Evolutionary conservation across 306 rosid species (phyloP).

Genomic region (Vicia faba): DNA sequence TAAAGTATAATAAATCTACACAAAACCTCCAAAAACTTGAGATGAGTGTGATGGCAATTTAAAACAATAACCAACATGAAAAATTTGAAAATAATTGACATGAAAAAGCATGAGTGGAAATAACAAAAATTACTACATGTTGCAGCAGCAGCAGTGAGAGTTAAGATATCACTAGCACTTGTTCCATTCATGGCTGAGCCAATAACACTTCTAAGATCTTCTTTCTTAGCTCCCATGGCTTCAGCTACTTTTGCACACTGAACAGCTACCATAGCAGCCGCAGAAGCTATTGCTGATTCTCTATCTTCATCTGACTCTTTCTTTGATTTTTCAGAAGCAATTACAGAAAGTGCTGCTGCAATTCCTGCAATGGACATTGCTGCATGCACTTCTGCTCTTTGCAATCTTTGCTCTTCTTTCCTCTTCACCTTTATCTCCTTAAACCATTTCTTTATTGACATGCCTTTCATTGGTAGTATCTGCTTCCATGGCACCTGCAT

Average conservation of each 20-base stretch:
- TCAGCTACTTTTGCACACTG: constrained; percentile 92
- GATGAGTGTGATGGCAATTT: too few species aligned
- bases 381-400: constrained; percentile 91
- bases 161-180: constrained; percentile 68
- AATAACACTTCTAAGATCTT: constrained; percentile 58
- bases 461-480: constrained; percentile 62
- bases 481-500: constrained; percentile 89
- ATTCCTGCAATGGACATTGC: constrained; percentile 89
- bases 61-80: too few species aligned
- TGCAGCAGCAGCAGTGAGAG: constrained; percentile 90
- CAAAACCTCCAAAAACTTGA: too few species aligned
- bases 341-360: constrained; percentile 88
- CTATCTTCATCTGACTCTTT: constrained; percentile 49
- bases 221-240: constrained; percentile 91
- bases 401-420: constrained; percentile 78
- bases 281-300: constrained; percentile 86
- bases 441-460: constrained; percentile 86
- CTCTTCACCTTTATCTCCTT: constrained; percentile 70
- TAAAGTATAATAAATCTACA: too few species aligned
- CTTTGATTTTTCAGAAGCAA: constrained; percentile 69
- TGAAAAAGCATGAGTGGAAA: background rate
- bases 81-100: background rate
- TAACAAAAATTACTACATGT: constrained; percentile 56
- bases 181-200: constrained; percentile 76
- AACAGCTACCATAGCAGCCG: constrained; percentile 82